Conservation (phyloP, 2,329 filamentous ascomycete genomes). For the Diaporthe sp. region DNA sequence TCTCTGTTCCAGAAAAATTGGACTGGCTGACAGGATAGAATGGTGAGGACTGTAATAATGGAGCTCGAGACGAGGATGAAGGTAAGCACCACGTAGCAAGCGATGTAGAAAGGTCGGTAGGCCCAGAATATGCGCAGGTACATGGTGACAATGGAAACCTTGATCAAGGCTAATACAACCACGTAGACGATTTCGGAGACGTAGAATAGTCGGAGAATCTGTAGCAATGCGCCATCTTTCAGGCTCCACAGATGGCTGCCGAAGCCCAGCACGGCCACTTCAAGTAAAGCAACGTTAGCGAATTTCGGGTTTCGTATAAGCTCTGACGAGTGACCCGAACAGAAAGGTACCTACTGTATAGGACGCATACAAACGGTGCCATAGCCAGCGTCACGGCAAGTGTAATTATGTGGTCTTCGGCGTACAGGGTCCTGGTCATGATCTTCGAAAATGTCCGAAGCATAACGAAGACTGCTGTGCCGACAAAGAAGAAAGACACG, state of each 20-base stretch:
- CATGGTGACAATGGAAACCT: slow-evolving; percentile 39
- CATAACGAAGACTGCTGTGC: slow-evolving; percentile 18
- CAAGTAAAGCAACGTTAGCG: neutral
- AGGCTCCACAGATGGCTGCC: slow-evolving; percentile 41
- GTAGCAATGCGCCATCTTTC: slow-evolving; percentile 30
- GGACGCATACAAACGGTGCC: slow-evolving; percentile 7
- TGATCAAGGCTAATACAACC: slow-evolving; percentile 36
- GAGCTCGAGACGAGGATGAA: slow-evolving; percentile 38
- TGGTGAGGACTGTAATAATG: slow-evolving; percentile 37
- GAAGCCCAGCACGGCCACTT: slow-evolving; percentile 39
- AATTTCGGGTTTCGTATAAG: neutral
- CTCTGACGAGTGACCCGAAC: too few relatives aligned
- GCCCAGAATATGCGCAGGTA: slow-evolving; percentile 41
- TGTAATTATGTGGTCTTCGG: slow-evolving; percentile 39
- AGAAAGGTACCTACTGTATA: slow-evolving; percentile 34
- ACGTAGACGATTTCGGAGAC: slow-evolving; percentile 41
- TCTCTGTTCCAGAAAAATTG: slow-evolving; percentile 42
- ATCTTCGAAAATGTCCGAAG: slow-evolving; percentile 32
- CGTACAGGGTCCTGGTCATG: slow-evolving; percentile 33
- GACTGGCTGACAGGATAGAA: slow-evolving; percentile 41
- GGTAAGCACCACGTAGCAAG: slow-evolving; percentile 35
- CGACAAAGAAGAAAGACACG: slow-evolving; percentile 27
- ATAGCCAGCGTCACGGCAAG: slow-evolving; percentile 11
- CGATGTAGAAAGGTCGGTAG: slow-evolving; percentile 36
- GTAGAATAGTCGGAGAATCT: slow-evolving; percentile 40